These are phyloP conservation scores for Aspergillus calidoustus DNA, from an alignment of 2,329 filamentous ascomycete species.

Conservation along the genomic window DNA sequence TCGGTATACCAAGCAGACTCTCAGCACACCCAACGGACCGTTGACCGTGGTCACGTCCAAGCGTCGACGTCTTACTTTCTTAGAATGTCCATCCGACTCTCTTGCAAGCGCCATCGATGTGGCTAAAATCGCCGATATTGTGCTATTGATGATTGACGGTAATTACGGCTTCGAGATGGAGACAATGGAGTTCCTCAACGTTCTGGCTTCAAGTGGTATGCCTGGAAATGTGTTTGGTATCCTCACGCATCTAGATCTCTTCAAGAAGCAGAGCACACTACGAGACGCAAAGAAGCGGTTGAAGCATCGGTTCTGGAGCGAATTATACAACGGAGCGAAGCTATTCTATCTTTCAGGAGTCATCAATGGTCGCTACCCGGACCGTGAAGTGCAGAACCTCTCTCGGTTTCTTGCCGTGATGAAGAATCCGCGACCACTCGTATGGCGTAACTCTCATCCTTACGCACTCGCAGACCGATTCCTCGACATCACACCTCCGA, in stretches of 20 bases:
- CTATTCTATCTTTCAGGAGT: conserved; percentile 96
- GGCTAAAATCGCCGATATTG: conserved; percentile 95
- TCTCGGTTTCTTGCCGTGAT: conserved; percentile 96
- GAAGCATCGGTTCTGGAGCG: conserved; percentile 95
- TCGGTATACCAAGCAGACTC: conserved; percentile 92
- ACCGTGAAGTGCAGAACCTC: conserved; percentile 93
- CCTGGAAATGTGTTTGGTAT: conserved; percentile 98
- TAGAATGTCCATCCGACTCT: conserved; percentile 94
- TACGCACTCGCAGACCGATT: conserved; percentile 94
- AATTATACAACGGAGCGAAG: conserved; percentile 95
- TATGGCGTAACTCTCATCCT: conserved; percentile 96
- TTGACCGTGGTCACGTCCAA: conserved; percentile 97
- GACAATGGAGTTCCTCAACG: conserved; percentile 98
- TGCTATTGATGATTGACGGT: conserved; percentile 96
- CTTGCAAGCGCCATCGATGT: conserved; percentile 96
- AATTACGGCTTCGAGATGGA: conserved; percentile 99
- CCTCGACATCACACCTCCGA: conserved; percentile 92
- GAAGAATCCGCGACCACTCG: conserved; percentile 96
- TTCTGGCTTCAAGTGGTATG: conserved; percentile 93
- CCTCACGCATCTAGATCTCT: conserved; percentile 92
- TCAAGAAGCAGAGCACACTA: conserved; percentile 88
- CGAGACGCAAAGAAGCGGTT: conserved; percentile 94
- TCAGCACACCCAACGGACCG: conserved; percentile 86
- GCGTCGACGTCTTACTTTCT: conserved; percentile 88
- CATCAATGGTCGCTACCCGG: conserved; percentile 94